Percentiles rank a stretch among this genome's conserved stretches.
phyloP scores from a whole-genome alignment of 106 monocot genomes.

The Apostasia shenzhenica region DNA sequence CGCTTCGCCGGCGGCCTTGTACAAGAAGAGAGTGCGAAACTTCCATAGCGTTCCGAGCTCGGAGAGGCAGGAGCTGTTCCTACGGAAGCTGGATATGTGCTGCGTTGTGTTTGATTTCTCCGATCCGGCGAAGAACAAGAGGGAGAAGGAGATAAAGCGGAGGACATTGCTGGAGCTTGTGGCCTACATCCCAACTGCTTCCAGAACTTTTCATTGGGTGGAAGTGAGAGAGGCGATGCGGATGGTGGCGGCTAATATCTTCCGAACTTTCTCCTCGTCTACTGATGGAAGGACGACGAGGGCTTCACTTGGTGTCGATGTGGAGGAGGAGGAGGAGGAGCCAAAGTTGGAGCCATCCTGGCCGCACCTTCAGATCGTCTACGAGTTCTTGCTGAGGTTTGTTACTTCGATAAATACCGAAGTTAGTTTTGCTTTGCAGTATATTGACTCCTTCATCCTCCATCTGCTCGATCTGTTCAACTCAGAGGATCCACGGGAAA shows the following conservation, averaged over 20 bases:
- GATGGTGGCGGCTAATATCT: constrained; percentile 38
- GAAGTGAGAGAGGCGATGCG: constrained; percentile 26
- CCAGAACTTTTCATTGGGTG: constrained; percentile 3
- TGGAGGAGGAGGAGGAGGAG: constrained; percentile 50
- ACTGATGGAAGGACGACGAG: constrained; percentile 13
- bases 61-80: constrained; percentile 10
- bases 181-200: constrained; percentile 14
- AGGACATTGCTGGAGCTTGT: constrained; percentile 19
- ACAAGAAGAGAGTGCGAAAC: no score
- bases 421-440: constrained; percentile 48
- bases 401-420: constrained; percentile 26
- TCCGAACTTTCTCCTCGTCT: constrained; percentile 20
- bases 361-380: constrained; percentile 30
- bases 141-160: constrained; percentile 29
- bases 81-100: constrained; percentile 18
- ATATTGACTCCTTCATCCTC: constrained; percentile 45
- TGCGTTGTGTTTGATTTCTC: constrained; percentile 25
- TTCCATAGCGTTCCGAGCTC: neutral
- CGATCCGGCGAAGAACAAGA: constrained; percentile 17
- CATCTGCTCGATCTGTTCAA: constrained; percentile 50
- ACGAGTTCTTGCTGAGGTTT: constrained; percentile 18
- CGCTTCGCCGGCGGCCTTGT: no score
- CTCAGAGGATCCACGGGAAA: constrained; percentile 56
- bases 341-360: constrained; percentile 47
- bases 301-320: constrained; percentile 22